Conservation (phyloP, 169 alveolate genomes). For the Plasmodium blacklocki region DNA sequence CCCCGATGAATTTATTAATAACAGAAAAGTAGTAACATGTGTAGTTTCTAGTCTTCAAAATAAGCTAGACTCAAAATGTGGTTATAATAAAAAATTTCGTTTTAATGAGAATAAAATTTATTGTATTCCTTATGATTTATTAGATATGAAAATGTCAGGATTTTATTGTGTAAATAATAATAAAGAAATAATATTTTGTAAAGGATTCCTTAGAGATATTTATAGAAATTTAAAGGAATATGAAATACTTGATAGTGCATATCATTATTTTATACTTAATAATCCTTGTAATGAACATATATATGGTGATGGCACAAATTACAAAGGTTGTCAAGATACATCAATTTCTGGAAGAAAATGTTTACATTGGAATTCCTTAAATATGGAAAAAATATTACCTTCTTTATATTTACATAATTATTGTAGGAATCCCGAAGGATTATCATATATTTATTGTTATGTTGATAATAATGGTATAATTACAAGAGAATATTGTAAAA, state of each 20-base stretch:
- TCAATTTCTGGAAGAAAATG: slow-evolving; percentile 41
- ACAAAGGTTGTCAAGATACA: slow-evolving; percentile 38
- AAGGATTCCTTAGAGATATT: slow-evolving; percentile 17
- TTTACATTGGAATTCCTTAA: slow-evolving; percentile 34
- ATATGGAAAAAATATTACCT: slow-evolving; percentile 1
- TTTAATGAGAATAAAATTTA: background rate
- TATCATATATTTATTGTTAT: slow-evolving; percentile 28
- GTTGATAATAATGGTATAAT: slow-evolving; percentile 20
- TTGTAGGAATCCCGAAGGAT: slow-evolving; percentile 54
- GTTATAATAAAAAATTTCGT: slow-evolving; percentile 53
- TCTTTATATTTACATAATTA: slow-evolving; percentile 18
- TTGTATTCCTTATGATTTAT: slow-evolving; percentile 63
- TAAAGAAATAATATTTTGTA: background rate
- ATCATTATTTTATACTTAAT: background rate
- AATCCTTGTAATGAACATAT: slow-evolving; percentile 35
- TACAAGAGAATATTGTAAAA: slow-evolving; percentile 40
- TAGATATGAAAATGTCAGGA: slow-evolving; percentile 9
- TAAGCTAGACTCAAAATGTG: slow-evolving; percentile 38
- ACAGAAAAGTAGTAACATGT: slow-evolving; percentile 23
- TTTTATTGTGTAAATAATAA: slow-evolving; percentile 7
- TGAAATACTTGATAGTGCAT: background rate
- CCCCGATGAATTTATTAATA: slow-evolving; percentile 5
- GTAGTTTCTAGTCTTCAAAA: slow-evolving; percentile 38
- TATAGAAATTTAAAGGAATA: background rate
- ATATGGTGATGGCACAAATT: slow-evolving; percentile 10